Base-by-base conservation (phyloP, 2,329 filamentous ascomycete genomes). In the Myriangium duriaei region DNA sequence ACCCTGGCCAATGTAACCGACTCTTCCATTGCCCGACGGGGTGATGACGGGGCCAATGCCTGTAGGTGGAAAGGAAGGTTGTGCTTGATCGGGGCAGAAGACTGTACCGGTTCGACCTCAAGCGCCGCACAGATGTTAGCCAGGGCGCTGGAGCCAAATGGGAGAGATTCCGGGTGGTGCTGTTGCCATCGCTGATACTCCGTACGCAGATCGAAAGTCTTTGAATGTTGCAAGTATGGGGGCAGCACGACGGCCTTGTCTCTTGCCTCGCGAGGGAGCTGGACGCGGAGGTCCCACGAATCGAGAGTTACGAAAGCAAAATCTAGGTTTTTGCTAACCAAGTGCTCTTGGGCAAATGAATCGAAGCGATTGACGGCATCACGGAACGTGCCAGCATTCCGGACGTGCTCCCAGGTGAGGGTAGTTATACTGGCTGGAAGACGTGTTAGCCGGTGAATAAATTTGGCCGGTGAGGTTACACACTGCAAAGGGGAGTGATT, bases 121-220 rank as follows among this genome's bases (percentile, higher is more conserved):
- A 98, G 78, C 39, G 91, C 91, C 46, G 91, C 91, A 67, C 91
- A 98, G 59, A 98, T 98, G 63, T 96, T 96, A 51, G 87, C 81
- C 47, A 98, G 72, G 60, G 91, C 92, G 42, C 85, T 94, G 34
- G 91, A 88, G 12, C 88, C 91, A 56, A 96, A 98, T 2, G 91
- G 88, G 39, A 98, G 73, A 41, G 88, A 95, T 66, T 98, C 91
- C 28, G 91, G 91, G 56, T 98, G 91, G 61, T 96, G 88, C 54
- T 92, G 85, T 64, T 96, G 91, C 87, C 91, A 98, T 58, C 87
- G 76, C 66, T 95, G 87, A 60, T 98, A 98, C 65, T 98, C 91
- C 53, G 86, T 93, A 46, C 91, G 82, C 41, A 98, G 74, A 58
- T 96, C 91, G 58, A 96, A 98, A 41, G 88, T 94, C 44, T 91